Base-by-base conservation (phyloP, 176 grass and related monocot genomes). In the Leersia perrieri region DNA sequence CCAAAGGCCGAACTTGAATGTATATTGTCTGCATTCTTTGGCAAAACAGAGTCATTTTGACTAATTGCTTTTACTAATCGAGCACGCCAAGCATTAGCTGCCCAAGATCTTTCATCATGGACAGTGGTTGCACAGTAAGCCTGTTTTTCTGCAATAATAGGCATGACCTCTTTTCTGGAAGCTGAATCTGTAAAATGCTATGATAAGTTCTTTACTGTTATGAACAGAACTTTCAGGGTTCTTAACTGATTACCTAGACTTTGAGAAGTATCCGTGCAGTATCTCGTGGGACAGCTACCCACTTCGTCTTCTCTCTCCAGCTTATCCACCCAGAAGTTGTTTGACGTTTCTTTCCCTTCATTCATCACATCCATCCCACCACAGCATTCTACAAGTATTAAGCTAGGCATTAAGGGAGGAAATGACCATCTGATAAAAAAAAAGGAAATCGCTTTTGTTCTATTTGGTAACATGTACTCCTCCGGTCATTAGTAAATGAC, bases 291-390 rank as follows among this genome's bases (percentile, higher is more conserved):
- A 79, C 29, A 78, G 36, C 36, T 78, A 77, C 16, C 16, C n/a
- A 16, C 58, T 82, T 86, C 78, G 57, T 84, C 78, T 60, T 84
- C 36, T 55, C 87, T 66, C 72, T 87, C 65, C 31, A 20, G 57
- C 64, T 84, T 81, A 76, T 87, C 76, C 78, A 34, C 25, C 57
- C 73, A 61, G 36, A 65, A 66, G 83, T 88, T 76, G 33, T 61
- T 64, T 27, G 18, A 71, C 18, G 63, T 71, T 78, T 77, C 74
- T 83, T 86, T 72, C 81, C 67, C 65, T 75, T 85, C 76, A 26
- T 87, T 86, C 70, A 87, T 82, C 23, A 84, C 66, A 73, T 81
- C 83, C 70, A 92, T 84, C 83, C 84, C 84, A 81, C 76, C 85
- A 74, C n/a, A 85, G 66, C 75, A 84, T 77, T 82, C 83, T 87